Base-by-base conservation (phyloP, 345 rosid genomes). In the Brassica juncea region DNA sequence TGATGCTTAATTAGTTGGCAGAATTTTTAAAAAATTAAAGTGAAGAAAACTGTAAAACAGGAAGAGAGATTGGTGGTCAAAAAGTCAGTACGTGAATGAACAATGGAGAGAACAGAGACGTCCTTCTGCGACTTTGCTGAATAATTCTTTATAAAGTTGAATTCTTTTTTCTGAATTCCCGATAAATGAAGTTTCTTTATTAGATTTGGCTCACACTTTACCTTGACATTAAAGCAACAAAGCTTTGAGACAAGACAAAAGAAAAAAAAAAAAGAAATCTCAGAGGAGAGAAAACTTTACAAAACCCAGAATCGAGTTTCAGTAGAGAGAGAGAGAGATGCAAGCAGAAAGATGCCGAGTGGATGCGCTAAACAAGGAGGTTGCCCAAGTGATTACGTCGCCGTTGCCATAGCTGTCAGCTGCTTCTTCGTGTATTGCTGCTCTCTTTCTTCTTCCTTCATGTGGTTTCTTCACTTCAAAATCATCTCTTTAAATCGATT, bases 341-440 rank as follows among this genome's bases (percentile, higher is more conserved):
- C 80, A 78, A 35, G 66, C 63, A 60, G 66, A 49, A 71, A 49
- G 19, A 89, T 87, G 92, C 84, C 84, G 61, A 58, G 65, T 74
- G 72, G 79, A 80, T 89, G 97, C 66, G 93, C 88, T 12, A 35
- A 30, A 52, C 47, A n/a, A 62, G 97, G 97, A 42, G 98, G 97
- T 80, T 94, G 97, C 58, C 93, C 97, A 79, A 86, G 85, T 79
- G 97, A 94, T 83, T 94, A 90, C 87, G 66, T 89, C 11, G 97
- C 92, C 75, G 68, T 94, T 52, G 73, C 85, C 65, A 75, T 88
- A 16, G 91, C 98, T 19, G 35, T 73, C 3, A 72, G 90, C 75
- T 84, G 90, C 83, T 72, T 92, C 76, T 23, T 89, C 73, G 68
- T 92, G 98, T 92, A 81, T 60, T 42, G 49, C 14, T 1, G 1